These are phyloP conservation scores for Parasitella parasitica DNA, from an alignment of 371 early-diverging fungal genomes.

Conservation along the genomic window DNA sequence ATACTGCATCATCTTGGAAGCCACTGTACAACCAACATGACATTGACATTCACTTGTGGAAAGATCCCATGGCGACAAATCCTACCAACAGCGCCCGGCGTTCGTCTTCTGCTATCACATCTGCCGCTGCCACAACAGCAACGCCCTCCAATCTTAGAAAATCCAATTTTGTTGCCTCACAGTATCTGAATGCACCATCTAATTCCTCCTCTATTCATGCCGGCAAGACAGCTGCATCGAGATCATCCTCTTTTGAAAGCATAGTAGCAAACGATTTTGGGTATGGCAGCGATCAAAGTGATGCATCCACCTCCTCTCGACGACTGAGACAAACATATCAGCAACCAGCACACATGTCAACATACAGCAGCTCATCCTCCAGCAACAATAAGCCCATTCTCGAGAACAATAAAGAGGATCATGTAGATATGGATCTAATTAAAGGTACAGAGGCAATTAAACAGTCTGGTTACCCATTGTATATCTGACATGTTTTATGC, in stretches of 20 bases:
- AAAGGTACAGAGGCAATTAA: constrained; percentile 48
- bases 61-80: not conserved
- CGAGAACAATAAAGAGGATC: constrained; percentile 61
- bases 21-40: constrained; percentile 7
- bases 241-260: constrained; percentile 23
- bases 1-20: not conserved
- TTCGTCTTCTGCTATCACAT: not conserved
- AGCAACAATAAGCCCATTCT: not conserved
- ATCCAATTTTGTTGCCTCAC: not conserved
- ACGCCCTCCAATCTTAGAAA: not conserved
- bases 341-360: constrained; percentile 5
- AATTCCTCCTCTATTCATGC: not conserved
- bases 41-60: not conserved
- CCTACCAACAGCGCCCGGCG: not conserved
- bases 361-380: not conserved
- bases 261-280: not conserved
- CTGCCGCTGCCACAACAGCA: not conserved
- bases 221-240: not conserved
- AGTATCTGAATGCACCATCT: not conserved
- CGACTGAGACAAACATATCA: not conserved
- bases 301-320: constrained; percentile 8
- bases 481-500: not conserved
- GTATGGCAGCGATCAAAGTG: constrained; percentile 13
- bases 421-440: constrained; percentile 71
- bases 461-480: not conserved